phyloP scores from a whole-genome alignment of 805 yeast genomes.

The Wickerhamiella sorbophila region DNA sequence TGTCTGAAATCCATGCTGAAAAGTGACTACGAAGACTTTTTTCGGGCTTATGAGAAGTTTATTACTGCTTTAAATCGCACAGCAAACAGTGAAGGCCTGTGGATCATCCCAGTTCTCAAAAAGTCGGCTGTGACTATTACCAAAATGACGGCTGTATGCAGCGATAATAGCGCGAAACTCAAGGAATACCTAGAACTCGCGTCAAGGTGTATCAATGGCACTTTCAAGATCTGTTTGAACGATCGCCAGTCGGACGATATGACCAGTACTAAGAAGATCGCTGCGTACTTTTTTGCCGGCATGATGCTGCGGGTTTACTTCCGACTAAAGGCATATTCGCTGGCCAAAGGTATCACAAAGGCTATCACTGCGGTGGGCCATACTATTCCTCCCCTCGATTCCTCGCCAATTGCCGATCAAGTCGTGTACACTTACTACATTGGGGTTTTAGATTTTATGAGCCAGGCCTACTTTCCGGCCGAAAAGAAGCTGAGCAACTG shows the following conservation, averaged over 20 bases:
- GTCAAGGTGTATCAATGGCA: constrained; percentile 1
- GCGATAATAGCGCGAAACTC: not conserved
- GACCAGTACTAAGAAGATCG: constrained; percentile 1
- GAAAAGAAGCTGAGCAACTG: constrained; percentile 6
- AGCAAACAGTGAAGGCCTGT: not conserved
- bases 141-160: not conserved
- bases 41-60: not conserved
- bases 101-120: not conserved
- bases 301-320: constrained; percentile 14
- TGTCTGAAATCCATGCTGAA: not conserved
- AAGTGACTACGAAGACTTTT: not conserved
- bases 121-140: not conserved
- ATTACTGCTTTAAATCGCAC: not conserved
- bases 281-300: constrained; percentile 4
- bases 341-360: constrained; percentile 16
- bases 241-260: constrained; percentile 2
- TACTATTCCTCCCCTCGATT: constrained; percentile 10
- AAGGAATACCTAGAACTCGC: not conserved
- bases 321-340: constrained; percentile 12
- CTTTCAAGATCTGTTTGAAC: constrained; percentile 1
- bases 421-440: constrained; percentile 11
- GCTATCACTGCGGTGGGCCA: constrained; percentile 9
- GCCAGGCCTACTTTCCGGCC: constrained; percentile 10
- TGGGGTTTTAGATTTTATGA: constrained; percentile 13
- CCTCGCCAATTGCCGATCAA: constrained; percentile 8